Evolutionary conservation across 495 filamentous ascomycete species (phyloP).

Genomic region (Hyphodiscus hymeniophilus): DNA sequence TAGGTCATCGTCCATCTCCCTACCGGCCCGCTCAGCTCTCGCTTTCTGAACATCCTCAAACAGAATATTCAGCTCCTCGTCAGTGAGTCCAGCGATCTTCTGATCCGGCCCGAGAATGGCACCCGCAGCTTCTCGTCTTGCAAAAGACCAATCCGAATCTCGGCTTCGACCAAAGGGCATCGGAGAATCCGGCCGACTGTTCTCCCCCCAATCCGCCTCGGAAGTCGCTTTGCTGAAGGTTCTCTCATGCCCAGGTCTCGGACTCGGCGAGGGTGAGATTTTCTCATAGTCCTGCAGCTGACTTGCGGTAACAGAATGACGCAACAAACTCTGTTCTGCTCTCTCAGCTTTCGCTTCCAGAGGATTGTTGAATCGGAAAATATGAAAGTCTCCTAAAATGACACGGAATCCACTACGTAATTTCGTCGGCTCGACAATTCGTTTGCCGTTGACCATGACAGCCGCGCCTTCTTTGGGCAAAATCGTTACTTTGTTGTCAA

Average conservation of each 20-base stretch:
- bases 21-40: slow-evolving; percentile 59
- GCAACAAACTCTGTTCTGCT: slow-evolving; percentile 78
- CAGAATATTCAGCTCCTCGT: slow-evolving; percentile 90
- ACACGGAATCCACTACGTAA: slow-evolving; percentile 89
- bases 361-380: slow-evolving; percentile 97
- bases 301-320: slow-evolving; percentile 79
- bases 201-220: slow-evolving; percentile 51
- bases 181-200: slow-evolving; percentile 72
- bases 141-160: slow-evolving; percentile 95
- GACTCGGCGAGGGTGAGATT: slow-evolving; percentile 44
- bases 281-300: slow-evolving; percentile 51
- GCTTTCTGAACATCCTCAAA: slow-evolving; percentile 92
- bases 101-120: slow-evolving; percentile 89
- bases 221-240: slow-evolving; percentile 64
- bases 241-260: slow-evolving; percentile 67
- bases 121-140: slow-evolving; percentile 81
- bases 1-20: slow-evolving; percentile 77
- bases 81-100: slow-evolving; percentile 77
- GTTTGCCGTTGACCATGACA: slow-evolving; percentile 95
- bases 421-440: slow-evolving; percentile 72
- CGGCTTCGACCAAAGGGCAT: slow-evolving; percentile 56
- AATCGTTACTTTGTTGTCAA: slow-evolving; percentile 83
- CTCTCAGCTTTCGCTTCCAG: slow-evolving; percentile 91
- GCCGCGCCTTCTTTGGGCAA: slow-evolving; percentile 83
- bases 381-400: slow-evolving; percentile 97